phyloP scores from a whole-genome alignment of 2,329 filamentous ascomycete species.

The Ascocoryne sarcoides region DNA sequence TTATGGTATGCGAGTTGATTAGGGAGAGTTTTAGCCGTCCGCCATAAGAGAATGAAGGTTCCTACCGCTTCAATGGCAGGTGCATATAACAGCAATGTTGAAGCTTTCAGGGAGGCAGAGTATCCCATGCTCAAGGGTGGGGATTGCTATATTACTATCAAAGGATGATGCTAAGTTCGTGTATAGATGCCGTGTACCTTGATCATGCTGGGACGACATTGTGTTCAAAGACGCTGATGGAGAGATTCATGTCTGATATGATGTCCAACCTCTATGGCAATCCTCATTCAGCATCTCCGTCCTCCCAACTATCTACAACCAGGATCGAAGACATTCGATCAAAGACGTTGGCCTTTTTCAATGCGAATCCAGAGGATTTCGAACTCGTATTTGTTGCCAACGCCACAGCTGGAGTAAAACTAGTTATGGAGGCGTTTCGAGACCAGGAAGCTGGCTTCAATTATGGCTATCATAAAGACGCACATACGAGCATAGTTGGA shows the following conservation, averaged over 20 bases:
- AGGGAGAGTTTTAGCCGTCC: slow-evolving; percentile 10
- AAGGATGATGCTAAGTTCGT: too few species aligned
- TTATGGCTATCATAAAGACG: slow-evolving; percentile 75
- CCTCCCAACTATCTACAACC: slow-evolving; percentile 68
- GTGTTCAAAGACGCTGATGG: slow-evolving; percentile 72
- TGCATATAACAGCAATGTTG: slow-evolving; percentile 50
- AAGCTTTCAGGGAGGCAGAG: slow-evolving; percentile 48
- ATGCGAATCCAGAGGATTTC: slow-evolving; percentile 71
- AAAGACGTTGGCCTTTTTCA: slow-evolving; percentile 65
- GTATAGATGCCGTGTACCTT: slow-evolving; percentile 49
- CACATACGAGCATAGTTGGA: slow-evolving; percentile 82
- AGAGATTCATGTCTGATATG: slow-evolving; percentile 65
- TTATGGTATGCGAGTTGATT: slow-evolving; percentile 12
- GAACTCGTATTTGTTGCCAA: slow-evolving; percentile 90
- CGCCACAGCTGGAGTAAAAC: slow-evolving; percentile 81
- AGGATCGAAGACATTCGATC: slow-evolving; percentile 70
- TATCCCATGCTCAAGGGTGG: slow-evolving; percentile 64
- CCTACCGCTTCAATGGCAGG: slow-evolving; percentile 13
- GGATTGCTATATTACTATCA: too few species aligned
- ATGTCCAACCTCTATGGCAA: slow-evolving; percentile 76
- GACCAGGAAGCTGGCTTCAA: slow-evolving; percentile 61
- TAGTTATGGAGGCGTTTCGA: slow-evolving; percentile 71
- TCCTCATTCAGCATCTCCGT: slow-evolving; percentile 76
- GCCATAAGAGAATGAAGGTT: slow-evolving; percentile 13
- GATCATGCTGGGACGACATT: slow-evolving; percentile 94